phyloP scores from a whole-genome alignment of 140 eudicot species.

The Senecio squalidus region DNA sequence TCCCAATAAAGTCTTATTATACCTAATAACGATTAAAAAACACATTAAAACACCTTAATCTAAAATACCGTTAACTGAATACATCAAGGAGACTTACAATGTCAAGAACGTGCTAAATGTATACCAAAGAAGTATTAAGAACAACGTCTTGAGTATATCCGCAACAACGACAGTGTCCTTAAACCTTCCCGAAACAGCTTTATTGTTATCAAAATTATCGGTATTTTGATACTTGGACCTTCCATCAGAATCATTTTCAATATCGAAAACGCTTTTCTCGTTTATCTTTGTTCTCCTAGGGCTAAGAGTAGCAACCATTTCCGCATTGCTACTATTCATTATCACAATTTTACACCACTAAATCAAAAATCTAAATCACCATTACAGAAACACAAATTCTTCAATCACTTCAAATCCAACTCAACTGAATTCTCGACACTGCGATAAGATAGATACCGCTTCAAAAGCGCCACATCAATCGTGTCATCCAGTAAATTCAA shows the following conservation, averaged over 20 bases:
- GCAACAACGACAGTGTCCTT: constrained; percentile 40
- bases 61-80: neutral
- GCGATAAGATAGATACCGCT: too few species aligned
- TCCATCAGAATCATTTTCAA: constrained; percentile 34
- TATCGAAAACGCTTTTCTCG: constrained; percentile 41
- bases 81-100: constrained; percentile 51
- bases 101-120: constrained; percentile 83
- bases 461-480: too few species aligned
- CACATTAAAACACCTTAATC: neutral
- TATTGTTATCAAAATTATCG: constrained; percentile 16
- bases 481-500: too few species aligned
- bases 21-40: constrained; percentile 38
- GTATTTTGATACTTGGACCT: constrained; percentile 15
- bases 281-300: constrained; percentile 27
- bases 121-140: constrained; percentile 84
- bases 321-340: constrained; percentile 38
- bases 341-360: constrained; percentile 15
- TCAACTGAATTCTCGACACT: too few species aligned
- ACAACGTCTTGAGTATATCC: constrained; percentile 75
- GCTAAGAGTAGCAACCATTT: constrained; percentile 27
- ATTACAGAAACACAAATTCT: constrained; percentile 3
- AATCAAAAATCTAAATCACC: neutral
- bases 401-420: constrained; percentile 25
- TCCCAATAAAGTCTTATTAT: constrained; percentile 80
- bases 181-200: constrained; percentile 10